A percentile compares a stretch with the other conserved stretches of the same genome.
Conservation (phyloP, 345 rosid genomes). For the Heritiera fomes region DNA sequence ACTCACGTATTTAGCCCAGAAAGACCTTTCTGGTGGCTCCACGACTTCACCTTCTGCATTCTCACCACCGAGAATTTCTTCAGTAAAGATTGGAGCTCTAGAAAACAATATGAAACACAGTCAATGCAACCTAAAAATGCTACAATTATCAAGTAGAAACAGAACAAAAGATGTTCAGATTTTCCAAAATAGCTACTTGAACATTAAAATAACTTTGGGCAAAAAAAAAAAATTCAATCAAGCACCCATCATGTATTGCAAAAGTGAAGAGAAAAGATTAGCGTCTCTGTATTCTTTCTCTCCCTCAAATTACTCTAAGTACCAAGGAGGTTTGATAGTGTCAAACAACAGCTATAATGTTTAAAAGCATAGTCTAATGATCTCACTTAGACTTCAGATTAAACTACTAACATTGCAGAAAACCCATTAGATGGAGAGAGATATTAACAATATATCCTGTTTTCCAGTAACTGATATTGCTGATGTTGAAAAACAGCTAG, state of each 20-base stretch:
- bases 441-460: not conserved
- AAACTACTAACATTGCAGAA: not conserved
- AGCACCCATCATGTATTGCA: not conserved
- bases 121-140: not conserved
- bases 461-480: not conserved
- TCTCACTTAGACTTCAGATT: not conserved
- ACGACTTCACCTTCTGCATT: conserved; percentile 62
- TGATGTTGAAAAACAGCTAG: not conserved
- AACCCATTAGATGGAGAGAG: not conserved
- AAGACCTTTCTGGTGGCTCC: conserved; percentile 77
- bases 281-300: not conserved
- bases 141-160: not conserved
- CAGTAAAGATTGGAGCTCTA: conserved; percentile 80
- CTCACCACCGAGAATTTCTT: conserved; percentile 59
- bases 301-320: not conserved
- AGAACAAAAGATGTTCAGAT: not conserved
- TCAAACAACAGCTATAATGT: not conserved
- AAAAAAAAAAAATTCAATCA: not conserved
- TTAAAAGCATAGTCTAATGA: not conserved
- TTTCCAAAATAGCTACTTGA: not conserved
- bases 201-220: not conserved
- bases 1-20: conserved; percentile 98
- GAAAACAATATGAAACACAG: not conserved
- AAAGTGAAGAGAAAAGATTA: not conserved
- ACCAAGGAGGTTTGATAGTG: not conserved